Evolutionary conservation across 441 rosid genomes (phyloP), one percentile per base, ranked within the genome.

Genomic region (Populus hybrid): DNA sequence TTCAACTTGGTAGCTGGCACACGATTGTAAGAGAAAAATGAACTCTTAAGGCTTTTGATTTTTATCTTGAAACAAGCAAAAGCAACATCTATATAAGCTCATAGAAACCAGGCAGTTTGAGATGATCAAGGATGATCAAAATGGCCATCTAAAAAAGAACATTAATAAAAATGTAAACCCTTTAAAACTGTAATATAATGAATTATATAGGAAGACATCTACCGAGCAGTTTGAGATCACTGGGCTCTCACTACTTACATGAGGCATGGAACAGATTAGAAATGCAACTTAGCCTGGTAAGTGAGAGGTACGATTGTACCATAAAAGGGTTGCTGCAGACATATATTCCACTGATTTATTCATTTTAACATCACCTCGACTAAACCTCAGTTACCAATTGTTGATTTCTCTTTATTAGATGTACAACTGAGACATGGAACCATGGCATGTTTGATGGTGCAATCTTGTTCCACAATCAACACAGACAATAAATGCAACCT

Each of bases 61-160:
- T 23, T 32, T 70, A 70, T 42, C 73, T 73, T 35, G 14, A 59
- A 73, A 63, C 57, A 63, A 65, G 21, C 50, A 74, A 42, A 73
- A 14, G 61, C 69, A 21, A 23, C 10, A 57, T 74, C 9, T 9
- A 20, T 40, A 28, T 71, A 57, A 40, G 6, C 30, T 8, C 2
- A 2, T 26, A 18, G 21, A 64, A 24, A 24, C 24, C 24, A 24
- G 24, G 24, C 24, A 24, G 24, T 24, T 24, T 24, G 24, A 24
- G 24, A 24, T 24, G 24, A 24, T 24, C 24, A 24, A 40, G 59
- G 70, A 18, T 18, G 10, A 46, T 50, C 57, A 50, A 50, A 50
- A 4, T 72, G 32, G 40, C 38, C 65, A 26, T 28, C 16, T 20
- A 26, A 38, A 6, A 66, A 21, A 74, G 67, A 65, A 6, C 71